Evolutionary conservation across 129 eudicot genomes (phyloP), one percentile per base, ranked within the genome.

Genomic region (Kitagawia praeruptora): DNA sequence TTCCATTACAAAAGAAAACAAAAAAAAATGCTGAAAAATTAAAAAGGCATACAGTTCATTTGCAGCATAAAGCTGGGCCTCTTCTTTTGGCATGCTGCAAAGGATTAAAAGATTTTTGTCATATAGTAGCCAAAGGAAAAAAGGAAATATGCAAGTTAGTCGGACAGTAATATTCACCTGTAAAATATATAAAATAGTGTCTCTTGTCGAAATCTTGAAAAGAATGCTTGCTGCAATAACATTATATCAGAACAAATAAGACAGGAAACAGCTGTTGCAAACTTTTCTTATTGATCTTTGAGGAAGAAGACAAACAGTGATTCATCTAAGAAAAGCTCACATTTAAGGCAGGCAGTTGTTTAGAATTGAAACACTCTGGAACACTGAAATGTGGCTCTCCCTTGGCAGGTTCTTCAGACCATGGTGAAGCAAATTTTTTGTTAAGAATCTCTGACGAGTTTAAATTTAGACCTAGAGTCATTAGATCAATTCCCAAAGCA

Each of bases 1-100:
- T 42, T 27, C 3, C 16, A 11, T 74, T 25, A 6, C 13, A 14
- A 7, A 39, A 25, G 5, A n/a, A 74, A 9, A 10, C 0, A 46
- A 46, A 75, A 25, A 0, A 19, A 48, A 77, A 18, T 9, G 42
- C 63, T 14, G 80, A 10, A 66, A 23, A 74, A 18, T 9, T 61
- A 79, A 45, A 23, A 85, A 70, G 85, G 81, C 95, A 67, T 89
- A 93, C 98, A 93, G 87, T 88, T 93, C 98, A 82, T 86, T 89
- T 66, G 98, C 98, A 28, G 98, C 98, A 84, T 83, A 89, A 80
- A 91, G 79, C 88, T 93, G 98, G 51, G 97, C 98, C 86, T 94
- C 93, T 1, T 92, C 97, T 78, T 88, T 91, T 47, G 98, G 98
- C 98, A 94, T 94, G 92, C 98, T 94, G 91, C 78, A 88, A 78